Conservation (phyloP, 495 filamentous ascomycete genomes). For the Chaetomium fimeti region DNA sequence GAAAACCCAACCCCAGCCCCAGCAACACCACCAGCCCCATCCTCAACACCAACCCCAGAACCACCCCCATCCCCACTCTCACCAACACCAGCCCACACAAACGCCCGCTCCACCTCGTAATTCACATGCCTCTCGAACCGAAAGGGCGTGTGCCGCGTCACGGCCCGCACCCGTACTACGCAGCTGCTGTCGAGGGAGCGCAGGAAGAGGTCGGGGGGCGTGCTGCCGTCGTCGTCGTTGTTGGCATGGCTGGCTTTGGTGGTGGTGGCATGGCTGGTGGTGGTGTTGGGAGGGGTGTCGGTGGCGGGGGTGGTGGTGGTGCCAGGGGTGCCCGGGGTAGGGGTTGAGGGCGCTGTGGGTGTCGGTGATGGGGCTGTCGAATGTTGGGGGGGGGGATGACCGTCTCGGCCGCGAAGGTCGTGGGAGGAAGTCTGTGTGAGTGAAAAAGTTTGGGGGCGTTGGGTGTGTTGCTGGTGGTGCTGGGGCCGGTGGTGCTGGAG, state of each 20-base stretch:
- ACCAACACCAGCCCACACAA: constrained; percentile 11
- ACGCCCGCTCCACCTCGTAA: constrained; percentile 16
- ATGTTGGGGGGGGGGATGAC: not conserved
- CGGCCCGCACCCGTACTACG: constrained; percentile 10
- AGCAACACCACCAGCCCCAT: no score
- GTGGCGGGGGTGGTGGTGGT: no score
- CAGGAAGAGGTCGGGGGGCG: constrained; percentile 12
- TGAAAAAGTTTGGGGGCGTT: not conserved
- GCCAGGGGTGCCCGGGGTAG: no score
- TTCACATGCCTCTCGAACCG: constrained; percentile 5
- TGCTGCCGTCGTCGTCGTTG: not conserved
- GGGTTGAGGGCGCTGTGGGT: no score
- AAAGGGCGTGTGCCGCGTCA: constrained; percentile 6
- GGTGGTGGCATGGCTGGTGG: no score
- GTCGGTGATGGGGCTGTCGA: no score
- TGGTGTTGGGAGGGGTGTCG: no score
- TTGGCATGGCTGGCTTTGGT: not conserved
- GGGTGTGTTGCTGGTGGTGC: not conserved
- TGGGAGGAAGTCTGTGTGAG: not conserved
- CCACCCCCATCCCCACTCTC: not conserved
- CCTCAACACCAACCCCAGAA: no score
- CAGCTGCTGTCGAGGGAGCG: constrained; percentile 6
- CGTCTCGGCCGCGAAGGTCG: not conserved
- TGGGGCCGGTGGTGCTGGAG: not conserved
- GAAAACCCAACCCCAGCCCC: not conserved